Base-by-base conservation (phyloP, 495 filamentous ascomycete species). In the Podospora australis region DNA sequence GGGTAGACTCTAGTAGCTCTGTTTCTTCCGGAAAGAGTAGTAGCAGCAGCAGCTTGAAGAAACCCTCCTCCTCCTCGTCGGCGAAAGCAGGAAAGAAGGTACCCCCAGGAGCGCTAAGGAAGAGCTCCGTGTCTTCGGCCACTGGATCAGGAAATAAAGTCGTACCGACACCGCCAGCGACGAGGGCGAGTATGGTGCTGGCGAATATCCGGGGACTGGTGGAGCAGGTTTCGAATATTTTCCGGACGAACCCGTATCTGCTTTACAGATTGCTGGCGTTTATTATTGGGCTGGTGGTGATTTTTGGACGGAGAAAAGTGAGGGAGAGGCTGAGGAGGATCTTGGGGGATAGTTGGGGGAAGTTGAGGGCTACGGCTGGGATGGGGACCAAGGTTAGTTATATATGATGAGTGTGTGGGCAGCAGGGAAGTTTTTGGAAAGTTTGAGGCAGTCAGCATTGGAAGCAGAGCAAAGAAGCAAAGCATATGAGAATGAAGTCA, bases 301-400 rank as follows among this genome's bases (percentile, higher is more conserved):
- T 91, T 53, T 73, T 95, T 45, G 83, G 85, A 62, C 74, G 84
- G 54, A 78, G 78, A 56, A 81, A 83, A 55, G 70, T 96, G 8
- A 78, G 88, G 26, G 85, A 96, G 46, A 78, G 85, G 48, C 60
- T 96, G 22, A 71, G 78, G 49, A 74, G 80, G 49, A 71, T 87
- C 25, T 61, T 90, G 34, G 78, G 77, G 42, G 64, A 74, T 23
- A 79, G 81, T 19, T 96, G 90, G 92, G 77, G 80, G 24, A 97
- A 96, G 68, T 70, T 96, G 6, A 81, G 74, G 52, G 74, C 79
- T 28, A 98, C 92, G 0, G 83, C 91, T 13, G 90, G 91, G 0
- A 96, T 97, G 91, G 92, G 94, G 1, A 87, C 95, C 43, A 97
- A 96, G 70, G 90, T 98, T 57, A 94, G 84, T 67, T 98, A 98